Conservation (phyloP, 2,329 filamentous ascomycete species). For the Fusarium sp. region DNA sequence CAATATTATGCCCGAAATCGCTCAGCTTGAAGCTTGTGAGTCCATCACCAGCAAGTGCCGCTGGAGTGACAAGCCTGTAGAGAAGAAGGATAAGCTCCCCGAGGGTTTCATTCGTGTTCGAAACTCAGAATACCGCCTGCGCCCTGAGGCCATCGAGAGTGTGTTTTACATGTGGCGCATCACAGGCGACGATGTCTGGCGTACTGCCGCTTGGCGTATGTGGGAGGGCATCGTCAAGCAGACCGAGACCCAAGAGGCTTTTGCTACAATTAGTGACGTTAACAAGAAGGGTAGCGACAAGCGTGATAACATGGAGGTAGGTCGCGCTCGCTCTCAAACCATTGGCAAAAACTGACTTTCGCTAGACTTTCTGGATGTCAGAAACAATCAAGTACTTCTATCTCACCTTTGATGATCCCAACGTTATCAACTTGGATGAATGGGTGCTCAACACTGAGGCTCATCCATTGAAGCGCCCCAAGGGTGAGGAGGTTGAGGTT, state of each 20-base stretch:
- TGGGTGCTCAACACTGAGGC: constrained; percentile 73
- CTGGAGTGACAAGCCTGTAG: constrained; percentile 44
- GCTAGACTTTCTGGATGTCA: constrained; percentile 73
- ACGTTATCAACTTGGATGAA: constrained; percentile 73
- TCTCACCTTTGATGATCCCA: constrained; percentile 73
- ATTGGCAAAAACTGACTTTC: constrained; percentile 19
- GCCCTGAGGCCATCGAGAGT: constrained; percentile 64
- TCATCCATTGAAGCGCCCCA: constrained; percentile 57
- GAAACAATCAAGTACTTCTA: constrained; percentile 86
- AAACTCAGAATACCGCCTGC: constrained; percentile 55
- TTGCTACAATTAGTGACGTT: constrained; percentile 55
- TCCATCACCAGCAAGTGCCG: constrained; percentile 49
- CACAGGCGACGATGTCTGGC: constrained; percentile 56
- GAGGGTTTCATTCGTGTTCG: constrained; percentile 68
- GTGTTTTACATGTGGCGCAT: constrained; percentile 63
- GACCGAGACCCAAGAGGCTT: constrained; percentile 56
- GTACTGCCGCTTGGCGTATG: constrained; percentile 60
- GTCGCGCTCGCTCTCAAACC: constrained; percentile 24
- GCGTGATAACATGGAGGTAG: constrained; percentile 71
- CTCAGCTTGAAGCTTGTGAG: constrained; percentile 51
- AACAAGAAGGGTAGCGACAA: constrained; percentile 44
- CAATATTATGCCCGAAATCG: constrained; percentile 65
- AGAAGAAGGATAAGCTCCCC: constrained; percentile 45
- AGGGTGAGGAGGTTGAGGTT: constrained; percentile 18
- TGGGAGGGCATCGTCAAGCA: constrained; percentile 54